Percentiles rank a stretch among this genome's conserved stretches.
These are phyloP conservation scores for Carallia pectinifolia DNA, from an alignment of 345 rosid species.

Conservation along the genomic window DNA sequence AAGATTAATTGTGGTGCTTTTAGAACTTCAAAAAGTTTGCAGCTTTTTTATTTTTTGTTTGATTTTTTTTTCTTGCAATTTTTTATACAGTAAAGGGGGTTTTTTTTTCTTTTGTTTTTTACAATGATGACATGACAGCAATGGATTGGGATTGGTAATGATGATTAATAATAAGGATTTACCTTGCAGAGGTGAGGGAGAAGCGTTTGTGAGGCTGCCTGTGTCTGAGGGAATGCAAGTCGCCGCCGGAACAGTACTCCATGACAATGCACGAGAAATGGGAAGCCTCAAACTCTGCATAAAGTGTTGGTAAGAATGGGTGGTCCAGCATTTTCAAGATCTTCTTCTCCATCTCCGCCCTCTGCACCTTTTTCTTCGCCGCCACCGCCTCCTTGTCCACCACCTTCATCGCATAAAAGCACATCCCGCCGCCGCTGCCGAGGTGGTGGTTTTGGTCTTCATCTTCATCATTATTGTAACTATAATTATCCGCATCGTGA, in stretches of 20 bases:
- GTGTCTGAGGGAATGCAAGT: slow-evolving; percentile 77
- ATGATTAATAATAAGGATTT: neutral
- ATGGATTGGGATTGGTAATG: too few species aligned
- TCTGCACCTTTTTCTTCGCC: slow-evolving; percentile 67
- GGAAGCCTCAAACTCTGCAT: slow-evolving; percentile 84
- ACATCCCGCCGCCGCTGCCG: slow-evolving; percentile 19
- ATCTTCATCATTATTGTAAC: neutral
- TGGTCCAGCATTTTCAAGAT: slow-evolving; percentile 85
- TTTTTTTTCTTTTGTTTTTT: too few species aligned
- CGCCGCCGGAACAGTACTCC: slow-evolving; percentile 96
- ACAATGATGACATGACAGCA: too few species aligned
- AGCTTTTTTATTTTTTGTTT: slow-evolving; percentile 13
- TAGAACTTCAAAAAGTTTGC: slow-evolving; percentile 22
- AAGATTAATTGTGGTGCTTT: slow-evolving; percentile 1
- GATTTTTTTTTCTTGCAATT: too few species aligned
- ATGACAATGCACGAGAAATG: slow-evolving; percentile 88
- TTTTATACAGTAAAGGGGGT: too few species aligned
- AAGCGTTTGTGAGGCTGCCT: slow-evolving; percentile 59
- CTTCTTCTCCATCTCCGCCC: slow-evolving; percentile 83
- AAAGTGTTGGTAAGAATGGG: slow-evolving; percentile 86
- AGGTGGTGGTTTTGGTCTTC: slow-evolving; percentile 2
- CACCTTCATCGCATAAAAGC: slow-evolving; percentile 83
- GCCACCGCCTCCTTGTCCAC: slow-evolving; percentile 72
- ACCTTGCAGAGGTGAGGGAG: slow-evolving; percentile 73
- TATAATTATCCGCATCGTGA: neutral